phyloP scores from a whole-genome alignment of 2,329 filamentous ascomycete genomes.

The Fusarium sp. region DNA sequence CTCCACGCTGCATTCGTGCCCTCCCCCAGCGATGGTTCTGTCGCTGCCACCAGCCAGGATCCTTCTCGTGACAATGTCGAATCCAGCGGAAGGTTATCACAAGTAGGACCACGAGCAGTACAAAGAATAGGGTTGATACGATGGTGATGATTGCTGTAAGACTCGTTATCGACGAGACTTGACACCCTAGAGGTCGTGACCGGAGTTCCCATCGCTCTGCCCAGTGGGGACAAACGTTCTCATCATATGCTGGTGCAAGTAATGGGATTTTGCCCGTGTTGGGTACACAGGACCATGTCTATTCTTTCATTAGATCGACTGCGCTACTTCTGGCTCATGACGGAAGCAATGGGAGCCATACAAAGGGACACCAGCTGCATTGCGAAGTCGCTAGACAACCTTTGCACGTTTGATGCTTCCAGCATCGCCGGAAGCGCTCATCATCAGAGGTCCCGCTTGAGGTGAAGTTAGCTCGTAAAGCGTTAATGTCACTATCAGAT shows the following conservation, averaged over 20 bases:
- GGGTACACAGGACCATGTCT: conserved; percentile 67
- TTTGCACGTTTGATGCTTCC: conserved; percentile 61
- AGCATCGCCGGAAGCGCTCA: conserved; percentile 61
- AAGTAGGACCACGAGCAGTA: conserved; percentile 42
- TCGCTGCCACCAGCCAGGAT: conserved; percentile 35
- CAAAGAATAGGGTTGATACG: conserved; percentile 44
- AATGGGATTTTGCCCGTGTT: conserved; percentile 59
- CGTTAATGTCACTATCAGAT: conserved; percentile 17
- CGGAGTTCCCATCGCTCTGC: conserved; percentile 55
- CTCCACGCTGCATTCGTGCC: conserved; percentile 35
- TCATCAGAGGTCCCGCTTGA: conserved; percentile 43
- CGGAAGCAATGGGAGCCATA: conserved; percentile 45
- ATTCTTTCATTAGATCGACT: conserved; percentile 18
- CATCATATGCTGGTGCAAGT: conserved; percentile 62
- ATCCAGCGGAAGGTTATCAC: conserved; percentile 37
- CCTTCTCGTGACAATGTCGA: conserved; percentile 37
- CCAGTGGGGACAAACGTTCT: conserved; percentile 64
- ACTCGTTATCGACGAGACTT: conserved; percentile 51
- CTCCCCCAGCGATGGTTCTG: conserved; percentile 30
- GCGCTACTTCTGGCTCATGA: not conserved
- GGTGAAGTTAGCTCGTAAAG: conserved; percentile 49
- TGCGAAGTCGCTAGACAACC: conserved; percentile 56
- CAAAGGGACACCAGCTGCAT: conserved; percentile 66
- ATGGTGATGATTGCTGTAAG: conserved; percentile 47
- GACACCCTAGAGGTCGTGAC: conserved; percentile 51